Conservation (phyloP, 1,284 basidiomycete genomes). For the Marasmius fiardii region DNA sequence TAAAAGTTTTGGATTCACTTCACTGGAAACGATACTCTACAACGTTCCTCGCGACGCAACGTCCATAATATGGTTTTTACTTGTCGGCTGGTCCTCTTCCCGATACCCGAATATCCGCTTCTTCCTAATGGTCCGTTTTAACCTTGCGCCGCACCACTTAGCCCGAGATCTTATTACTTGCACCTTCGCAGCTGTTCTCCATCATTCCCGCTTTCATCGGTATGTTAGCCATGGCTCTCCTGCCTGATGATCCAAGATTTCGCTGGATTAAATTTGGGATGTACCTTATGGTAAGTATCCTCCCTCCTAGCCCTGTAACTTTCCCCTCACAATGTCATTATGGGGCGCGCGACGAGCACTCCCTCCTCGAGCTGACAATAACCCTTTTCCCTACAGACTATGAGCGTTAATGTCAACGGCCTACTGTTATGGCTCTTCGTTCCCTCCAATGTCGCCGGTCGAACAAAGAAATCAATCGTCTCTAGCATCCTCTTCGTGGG, state of each 20-base stretch:
- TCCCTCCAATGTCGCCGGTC: slow-evolving; percentile 16
- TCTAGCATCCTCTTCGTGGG: slow-evolving; percentile 16
- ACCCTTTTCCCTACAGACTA: slow-evolving; percentile 5
- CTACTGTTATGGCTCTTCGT: slow-evolving; percentile 14
- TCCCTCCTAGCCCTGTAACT: background rate
- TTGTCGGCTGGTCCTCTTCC: slow-evolving; percentile 11
- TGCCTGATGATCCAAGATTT: slow-evolving; percentile 5
- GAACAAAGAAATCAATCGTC: slow-evolving; percentile 15
- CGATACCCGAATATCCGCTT: slow-evolving; percentile 8
- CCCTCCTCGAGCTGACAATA: background rate
- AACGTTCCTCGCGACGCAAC: slow-evolving; percentile 11
- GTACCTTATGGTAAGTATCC: slow-evolving; percentile 12
- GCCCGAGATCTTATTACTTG: no score
- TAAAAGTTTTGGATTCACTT: slow-evolving; percentile 15
- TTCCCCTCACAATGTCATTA: no score
- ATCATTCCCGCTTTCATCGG: slow-evolving; percentile 14
- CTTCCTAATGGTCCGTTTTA: slow-evolving; percentile 11
- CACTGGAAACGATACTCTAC: slow-evolving; percentile 13
- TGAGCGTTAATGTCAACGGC: slow-evolving; percentile 12
- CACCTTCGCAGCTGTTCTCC: slow-evolving; percentile 5
- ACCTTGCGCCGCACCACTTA: no score
- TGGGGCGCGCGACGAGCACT: no score
- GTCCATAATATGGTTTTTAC: slow-evolving; percentile 15
- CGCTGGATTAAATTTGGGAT: slow-evolving; percentile 17
- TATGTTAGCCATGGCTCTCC: slow-evolving; percentile 13